Evolutionary conservation across 169 alveolate genomes (phyloP).

Genomic region (Plasmodium adleri): DNA sequence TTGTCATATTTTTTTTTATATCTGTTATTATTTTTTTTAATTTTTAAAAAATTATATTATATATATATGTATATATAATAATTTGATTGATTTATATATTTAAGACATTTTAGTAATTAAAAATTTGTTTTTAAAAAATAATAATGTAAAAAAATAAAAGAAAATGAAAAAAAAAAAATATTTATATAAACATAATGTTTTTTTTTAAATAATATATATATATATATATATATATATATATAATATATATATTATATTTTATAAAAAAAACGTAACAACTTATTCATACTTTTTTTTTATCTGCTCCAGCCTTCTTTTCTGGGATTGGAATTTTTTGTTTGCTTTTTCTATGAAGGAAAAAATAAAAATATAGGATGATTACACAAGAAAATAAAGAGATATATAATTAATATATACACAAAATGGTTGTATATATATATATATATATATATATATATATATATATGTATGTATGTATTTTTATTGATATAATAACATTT

Average conservation of each 20-base stretch:
- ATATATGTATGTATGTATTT: not conserved
- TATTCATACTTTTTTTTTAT: constrained; percentile 7
- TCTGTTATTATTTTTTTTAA: too few species aligned
- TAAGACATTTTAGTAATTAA: too few species aligned
- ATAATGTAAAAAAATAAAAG: too few species aligned
- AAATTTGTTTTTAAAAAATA: too few species aligned
- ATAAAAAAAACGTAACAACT: not conserved
- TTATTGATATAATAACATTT: not conserved
- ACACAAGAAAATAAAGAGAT: not conserved
- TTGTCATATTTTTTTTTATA: too few species aligned
- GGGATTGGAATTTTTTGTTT: not conserved
- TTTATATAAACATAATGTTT: too few species aligned
- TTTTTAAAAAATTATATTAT: too few species aligned
- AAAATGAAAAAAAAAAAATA: too few species aligned
- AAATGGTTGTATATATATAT: not conserved
- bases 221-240: not conserved
- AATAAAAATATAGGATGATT: not conserved
- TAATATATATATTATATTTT: not conserved
- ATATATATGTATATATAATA: too few species aligned
- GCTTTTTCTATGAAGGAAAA: constrained; percentile 55
- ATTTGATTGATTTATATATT: too few species aligned
- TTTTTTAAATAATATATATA: not conserved
- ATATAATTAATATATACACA: not conserved
- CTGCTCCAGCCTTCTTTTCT: constrained; percentile 33
- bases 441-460: constrained; percentile 4